Percentiles rank a stretch among this genome's conserved stretches.
Conservation (phyloP, 2,329 filamentous ascomycete genomes). For the Lachnum nothofagi region DNA sequence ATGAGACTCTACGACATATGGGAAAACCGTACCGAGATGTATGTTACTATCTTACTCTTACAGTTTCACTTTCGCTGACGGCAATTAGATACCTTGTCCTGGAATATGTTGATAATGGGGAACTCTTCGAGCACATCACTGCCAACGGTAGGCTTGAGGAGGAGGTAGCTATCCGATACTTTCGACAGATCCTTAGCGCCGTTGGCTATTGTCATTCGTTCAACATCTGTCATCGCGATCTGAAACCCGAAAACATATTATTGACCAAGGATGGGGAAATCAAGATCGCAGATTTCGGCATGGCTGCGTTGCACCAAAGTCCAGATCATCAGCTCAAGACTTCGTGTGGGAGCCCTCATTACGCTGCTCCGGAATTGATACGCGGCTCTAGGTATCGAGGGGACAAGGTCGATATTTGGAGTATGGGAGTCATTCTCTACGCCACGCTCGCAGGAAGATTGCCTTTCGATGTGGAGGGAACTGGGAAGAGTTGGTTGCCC, state of each 20-base stretch:
- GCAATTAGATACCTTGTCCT: slow-evolving; percentile 79
- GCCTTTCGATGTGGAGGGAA: slow-evolving; percentile 63
- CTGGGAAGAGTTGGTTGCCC: slow-evolving; percentile 39
- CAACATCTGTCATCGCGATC: slow-evolving; percentile 90
- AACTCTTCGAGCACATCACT: slow-evolving; percentile 75
- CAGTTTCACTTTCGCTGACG: slow-evolving; percentile 21
- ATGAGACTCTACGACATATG: slow-evolving; percentile 94
- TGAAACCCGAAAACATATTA: slow-evolving; percentile 96
- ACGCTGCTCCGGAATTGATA: slow-evolving; percentile 89
- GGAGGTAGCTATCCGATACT: slow-evolving; percentile 74
- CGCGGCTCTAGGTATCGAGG: slow-evolving; percentile 73
- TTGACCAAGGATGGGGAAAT: slow-evolving; percentile 70
- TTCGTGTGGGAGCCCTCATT: slow-evolving; percentile 93
- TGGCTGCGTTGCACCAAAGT: slow-evolving; percentile 86
- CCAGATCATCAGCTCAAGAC: slow-evolving; percentile 74
- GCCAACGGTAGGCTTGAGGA: slow-evolving; percentile 69
- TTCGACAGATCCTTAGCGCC: slow-evolving; percentile 88
- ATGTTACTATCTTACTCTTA: slow-evolving; percentile 36
- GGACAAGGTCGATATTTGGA: slow-evolving; percentile 89
- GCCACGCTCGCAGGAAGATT: slow-evolving; percentile 78
- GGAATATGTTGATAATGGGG: slow-evolving; percentile 76
- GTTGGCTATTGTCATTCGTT: slow-evolving; percentile 90
- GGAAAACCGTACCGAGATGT: slow-evolving; percentile 96
- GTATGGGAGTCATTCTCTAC: slow-evolving; percentile 82
- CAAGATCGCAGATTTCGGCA: slow-evolving; percentile 96